Evolutionary conservation across 345 rosid species (phyloP).

Genomic region (Pseudoturritis turrita): DNA sequence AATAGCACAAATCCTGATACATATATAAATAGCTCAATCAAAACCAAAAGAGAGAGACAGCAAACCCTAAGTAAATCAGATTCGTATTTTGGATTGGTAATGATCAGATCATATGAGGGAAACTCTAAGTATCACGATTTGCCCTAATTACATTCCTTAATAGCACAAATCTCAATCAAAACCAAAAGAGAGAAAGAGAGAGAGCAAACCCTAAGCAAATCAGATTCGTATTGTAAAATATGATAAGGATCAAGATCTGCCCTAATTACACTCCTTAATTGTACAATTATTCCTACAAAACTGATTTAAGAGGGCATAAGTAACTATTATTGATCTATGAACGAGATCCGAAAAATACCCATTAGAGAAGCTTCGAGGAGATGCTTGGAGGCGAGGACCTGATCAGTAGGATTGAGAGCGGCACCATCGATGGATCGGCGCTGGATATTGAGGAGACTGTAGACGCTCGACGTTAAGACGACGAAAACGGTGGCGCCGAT

Average conservation of each 20-base stretch:
- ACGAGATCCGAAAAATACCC: constrained; percentile 37
- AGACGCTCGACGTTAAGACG: constrained; percentile 56
- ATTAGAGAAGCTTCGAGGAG: constrained; percentile 86
- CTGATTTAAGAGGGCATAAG: background rate
- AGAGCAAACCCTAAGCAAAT: too few relatives aligned
- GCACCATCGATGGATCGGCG: constrained; percentile 50
- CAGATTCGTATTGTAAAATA: too few relatives aligned
- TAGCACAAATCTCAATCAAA: too few relatives aligned
- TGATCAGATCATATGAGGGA: background rate
- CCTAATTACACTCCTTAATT: background rate
- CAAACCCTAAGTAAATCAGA: background rate
- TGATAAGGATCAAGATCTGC: background rate
- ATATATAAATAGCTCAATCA: background rate
- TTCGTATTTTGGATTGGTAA: background rate
- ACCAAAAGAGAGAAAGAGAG: too few relatives aligned
- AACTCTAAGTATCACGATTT: background rate
- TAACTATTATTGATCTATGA: background rate
- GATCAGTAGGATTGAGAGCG: constrained; percentile 70
- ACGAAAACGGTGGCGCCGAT: constrained; percentile 52
- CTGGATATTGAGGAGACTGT: constrained; percentile 55
- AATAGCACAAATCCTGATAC: constrained; percentile 70
- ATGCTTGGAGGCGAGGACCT: constrained; percentile 63
- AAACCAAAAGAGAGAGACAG: background rate
- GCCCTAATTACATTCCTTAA: background rate
- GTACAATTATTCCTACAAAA: background rate